Conservation (phyloP, 371 early-diverging fungal species). For the Mortierella sp. region DNA sequence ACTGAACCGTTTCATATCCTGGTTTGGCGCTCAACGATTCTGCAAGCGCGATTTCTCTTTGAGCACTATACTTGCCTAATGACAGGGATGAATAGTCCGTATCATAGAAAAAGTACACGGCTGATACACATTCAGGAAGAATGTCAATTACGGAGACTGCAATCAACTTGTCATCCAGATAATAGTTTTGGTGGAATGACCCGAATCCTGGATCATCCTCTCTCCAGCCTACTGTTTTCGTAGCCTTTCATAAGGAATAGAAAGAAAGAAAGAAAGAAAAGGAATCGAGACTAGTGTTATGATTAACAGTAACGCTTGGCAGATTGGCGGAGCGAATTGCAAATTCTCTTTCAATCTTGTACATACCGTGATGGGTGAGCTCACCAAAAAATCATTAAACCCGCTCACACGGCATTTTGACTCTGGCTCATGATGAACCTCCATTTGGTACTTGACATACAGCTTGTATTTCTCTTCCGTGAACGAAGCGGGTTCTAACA, state of each 20-base stretch:
- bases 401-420: slow-evolving; percentile 61
- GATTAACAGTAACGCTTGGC: background rate
- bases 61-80: slow-evolving; percentile 87
- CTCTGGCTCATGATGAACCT: slow-evolving; percentile 82
- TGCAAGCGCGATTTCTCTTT: slow-evolving; percentile 80
- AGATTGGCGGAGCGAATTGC: background rate
- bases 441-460: slow-evolving; percentile 84
- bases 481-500: slow-evolving; percentile 74
- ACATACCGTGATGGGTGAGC: slow-evolving; percentile 77
- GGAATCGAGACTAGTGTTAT: background rate
- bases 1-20: slow-evolving; percentile 62
- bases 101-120: slow-evolving; percentile 96
- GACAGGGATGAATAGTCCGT: slow-evolving; percentile 79
- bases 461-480: slow-evolving; percentile 81
- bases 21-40: slow-evolving; percentile 54
- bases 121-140: slow-evolving; percentile 88
- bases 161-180: slow-evolving; percentile 79
- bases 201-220: slow-evolving; percentile 69
- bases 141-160: slow-evolving; percentile 94
- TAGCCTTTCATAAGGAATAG: slow-evolving; percentile 11
- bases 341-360: background rate
- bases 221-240: slow-evolving; percentile 27
- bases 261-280: background rate
- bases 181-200: slow-evolving; percentile 91
- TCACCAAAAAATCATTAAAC: slow-evolving; percentile 83